Conservation (phyloP, 352 stramenopile genomes). For the Globisporangium solare region DNA sequence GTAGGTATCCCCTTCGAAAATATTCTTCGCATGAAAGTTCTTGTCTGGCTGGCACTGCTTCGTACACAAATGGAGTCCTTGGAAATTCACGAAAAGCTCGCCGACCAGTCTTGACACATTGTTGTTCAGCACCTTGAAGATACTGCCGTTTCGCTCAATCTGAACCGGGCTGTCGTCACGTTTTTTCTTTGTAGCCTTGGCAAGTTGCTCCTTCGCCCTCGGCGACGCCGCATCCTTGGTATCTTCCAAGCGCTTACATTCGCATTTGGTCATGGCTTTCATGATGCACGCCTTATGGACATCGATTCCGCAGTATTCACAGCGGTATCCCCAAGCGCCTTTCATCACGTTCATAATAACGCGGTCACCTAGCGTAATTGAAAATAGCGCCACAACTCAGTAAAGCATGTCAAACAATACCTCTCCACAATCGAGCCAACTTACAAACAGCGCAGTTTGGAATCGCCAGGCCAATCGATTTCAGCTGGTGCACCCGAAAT, state of each 20-base stretch:
- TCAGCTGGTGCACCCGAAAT: conserved; percentile 84
- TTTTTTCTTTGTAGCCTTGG: conserved; percentile 7
- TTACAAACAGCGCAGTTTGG: conserved; percentile 72
- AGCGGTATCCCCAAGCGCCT: conserved; percentile 76
- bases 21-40: conserved; percentile 79
- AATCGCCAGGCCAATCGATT: conserved; percentile 80
- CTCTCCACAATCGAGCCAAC: conserved; percentile 4
- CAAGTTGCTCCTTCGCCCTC: conserved; percentile 7
- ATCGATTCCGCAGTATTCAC: conserved; percentile 74
- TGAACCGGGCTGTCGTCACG: conserved; percentile 13
- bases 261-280: conserved; percentile 75
- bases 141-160: conserved; percentile 17
- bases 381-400: not conserved
- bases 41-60: conserved; percentile 67
- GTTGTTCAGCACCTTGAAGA: conserved; percentile 50
- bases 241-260: conserved; percentile 33
- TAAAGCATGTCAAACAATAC: too few species aligned
- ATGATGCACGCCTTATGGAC: conserved; percentile 87
- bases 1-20: conserved; percentile 86
- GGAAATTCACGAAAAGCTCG: conserved; percentile 71
- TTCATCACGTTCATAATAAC: conserved; percentile 85
- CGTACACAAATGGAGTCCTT: conserved; percentile 75
- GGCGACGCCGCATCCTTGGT: conserved; percentile 4
- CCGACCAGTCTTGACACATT: conserved; percentile 33
- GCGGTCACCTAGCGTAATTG: conserved; percentile 41